Conservation (phyloP, 306 rosid genomes). For the Canavalia gladiata region DNA sequence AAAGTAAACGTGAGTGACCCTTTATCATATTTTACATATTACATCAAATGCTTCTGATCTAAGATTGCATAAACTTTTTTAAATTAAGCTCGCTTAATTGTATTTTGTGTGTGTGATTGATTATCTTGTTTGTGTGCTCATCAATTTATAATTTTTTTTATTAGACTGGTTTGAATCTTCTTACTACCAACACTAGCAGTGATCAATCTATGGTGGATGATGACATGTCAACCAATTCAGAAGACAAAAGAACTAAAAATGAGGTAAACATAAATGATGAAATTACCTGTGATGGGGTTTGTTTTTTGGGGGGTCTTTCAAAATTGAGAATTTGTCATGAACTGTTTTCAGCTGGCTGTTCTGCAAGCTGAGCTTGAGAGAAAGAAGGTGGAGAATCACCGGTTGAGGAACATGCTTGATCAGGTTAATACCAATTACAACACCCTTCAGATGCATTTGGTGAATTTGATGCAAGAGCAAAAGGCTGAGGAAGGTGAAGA, state of each 20-base stretch:
- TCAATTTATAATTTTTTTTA: background rate
- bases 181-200: conserved; percentile 64
- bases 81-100: background rate
- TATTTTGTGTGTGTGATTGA: background rate
- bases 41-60: background rate
- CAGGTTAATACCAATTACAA: conserved; percentile 57
- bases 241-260: conserved; percentile 55
- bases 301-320: background rate
- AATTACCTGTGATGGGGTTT: background rate
- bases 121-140: background rate
- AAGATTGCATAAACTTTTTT: background rate
- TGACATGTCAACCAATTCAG: conserved; percentile 52
- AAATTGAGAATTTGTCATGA: background rate
- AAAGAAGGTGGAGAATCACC: conserved; percentile 66
- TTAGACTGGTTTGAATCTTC: conserved; percentile 84
- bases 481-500: conserved; percentile 52
- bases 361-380: conserved; percentile 67
- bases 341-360: conserved; percentile 58
- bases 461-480: conserved; percentile 49
- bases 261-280: conserved; percentile 59
- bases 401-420: conserved; percentile 56
- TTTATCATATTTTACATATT: background rate
- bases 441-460: conserved; percentile 58
- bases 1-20: conserved; percentile 66
- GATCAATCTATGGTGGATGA: conserved; percentile 75